These are phyloP conservation scores for Taxillus chinensis DNA, from an alignment of 164 flowering plant genomes.

Conservation along the genomic window DNA sequence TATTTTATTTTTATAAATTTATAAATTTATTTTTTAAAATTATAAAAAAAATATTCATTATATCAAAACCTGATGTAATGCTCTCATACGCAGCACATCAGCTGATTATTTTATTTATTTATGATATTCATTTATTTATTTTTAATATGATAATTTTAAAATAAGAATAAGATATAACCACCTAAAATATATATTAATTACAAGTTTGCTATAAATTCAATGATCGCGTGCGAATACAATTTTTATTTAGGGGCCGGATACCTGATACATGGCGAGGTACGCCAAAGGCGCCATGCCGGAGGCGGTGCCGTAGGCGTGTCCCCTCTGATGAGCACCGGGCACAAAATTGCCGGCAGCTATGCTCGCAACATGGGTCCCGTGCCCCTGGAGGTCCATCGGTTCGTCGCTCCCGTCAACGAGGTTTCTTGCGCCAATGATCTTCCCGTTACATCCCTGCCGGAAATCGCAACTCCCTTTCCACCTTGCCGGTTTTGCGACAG, in stretches of 20 bases:
- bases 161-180: too few species aligned
- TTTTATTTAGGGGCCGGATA: background rate
- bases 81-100: too few species aligned
- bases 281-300: conserved; percentile 45
- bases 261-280: conserved; percentile 31
- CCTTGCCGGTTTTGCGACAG: conserved; percentile 31
- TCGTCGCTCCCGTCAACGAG: conserved; percentile 13
- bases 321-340: conserved; percentile 22
- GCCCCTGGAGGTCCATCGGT: conserved; percentile 20
- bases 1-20: too few species aligned
- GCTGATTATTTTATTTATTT: too few species aligned
- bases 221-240: too few species aligned
- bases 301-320: conserved; percentile 40
- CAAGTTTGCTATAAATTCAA: too few species aligned
- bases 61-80: too few species aligned
- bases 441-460: conserved; percentile 30
- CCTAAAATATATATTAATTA: too few species aligned
- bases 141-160: too few species aligned
- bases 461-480: conserved; percentile 44
- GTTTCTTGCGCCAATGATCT: conserved; percentile 41
- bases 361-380: conserved; percentile 52
- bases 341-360: conserved; percentile 42
- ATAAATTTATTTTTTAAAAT: too few species aligned
- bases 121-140: too few species aligned
- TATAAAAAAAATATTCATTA: too few species aligned